Conservation (phyloP, 345 rosid species). For the Mallotus nudiflorus region DNA sequence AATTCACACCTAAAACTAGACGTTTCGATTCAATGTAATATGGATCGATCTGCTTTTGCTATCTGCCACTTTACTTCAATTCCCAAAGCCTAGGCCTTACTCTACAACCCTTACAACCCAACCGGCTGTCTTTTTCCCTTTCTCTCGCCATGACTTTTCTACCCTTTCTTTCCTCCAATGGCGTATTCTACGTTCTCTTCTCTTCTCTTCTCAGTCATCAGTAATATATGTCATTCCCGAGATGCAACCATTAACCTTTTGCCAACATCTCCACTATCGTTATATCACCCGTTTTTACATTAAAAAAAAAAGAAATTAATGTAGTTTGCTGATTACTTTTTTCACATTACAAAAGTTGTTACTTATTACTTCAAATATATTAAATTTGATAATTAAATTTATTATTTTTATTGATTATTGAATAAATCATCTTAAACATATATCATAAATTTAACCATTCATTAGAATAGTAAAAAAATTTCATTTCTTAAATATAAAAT, state of each 20-base stretch:
- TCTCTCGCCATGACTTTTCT: slow-evolving; percentile 6
- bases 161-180: slow-evolving; percentile 38
- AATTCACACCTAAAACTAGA: slow-evolving; percentile 1
- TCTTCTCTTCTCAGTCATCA: not conserved
- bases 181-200: slow-evolving; percentile 26
- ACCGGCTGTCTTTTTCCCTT: slow-evolving; percentile 32
- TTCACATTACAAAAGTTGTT: no score
- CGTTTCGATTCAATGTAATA: slow-evolving; percentile 26
- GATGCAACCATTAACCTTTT: slow-evolving; percentile 17
- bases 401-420: no score
- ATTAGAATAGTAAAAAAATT: no score
- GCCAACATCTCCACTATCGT: slow-evolving; percentile 6
- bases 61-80: slow-evolving; percentile 38
- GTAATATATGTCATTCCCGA: slow-evolving; percentile 54
- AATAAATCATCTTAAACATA: no score
- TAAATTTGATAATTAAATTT: no score
- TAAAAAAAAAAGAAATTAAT: no score
- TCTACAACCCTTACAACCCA: slow-evolving; percentile 42
- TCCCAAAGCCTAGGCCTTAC: slow-evolving; percentile 52
- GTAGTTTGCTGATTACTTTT: no score
- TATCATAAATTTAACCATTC: no score
- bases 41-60: not conserved
- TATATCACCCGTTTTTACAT: no score
- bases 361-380: no score
- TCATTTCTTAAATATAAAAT: no score